A percentile compares a stretch with the other conserved stretches of the same genome.
phyloP scores from a whole-genome alignment of 345 rosid species.

The Arabidopsis thaliana region DNA sequence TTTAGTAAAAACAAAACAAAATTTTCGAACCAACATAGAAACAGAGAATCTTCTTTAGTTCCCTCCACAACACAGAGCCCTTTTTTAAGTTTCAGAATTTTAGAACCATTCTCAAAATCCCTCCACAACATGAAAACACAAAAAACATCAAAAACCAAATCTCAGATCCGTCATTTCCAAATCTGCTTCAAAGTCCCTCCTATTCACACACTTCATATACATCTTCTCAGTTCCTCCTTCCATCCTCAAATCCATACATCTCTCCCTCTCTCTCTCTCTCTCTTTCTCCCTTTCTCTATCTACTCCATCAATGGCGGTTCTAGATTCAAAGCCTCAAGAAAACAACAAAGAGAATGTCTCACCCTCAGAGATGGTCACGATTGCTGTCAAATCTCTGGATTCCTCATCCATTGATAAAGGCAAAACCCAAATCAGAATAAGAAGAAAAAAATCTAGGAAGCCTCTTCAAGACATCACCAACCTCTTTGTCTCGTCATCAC shows the following conservation, averaged over 20 bases:
- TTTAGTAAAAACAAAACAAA: slow-evolving; percentile 2
- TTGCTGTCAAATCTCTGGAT: slow-evolving; percentile 23
- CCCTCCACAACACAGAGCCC: slow-evolving; percentile 43
- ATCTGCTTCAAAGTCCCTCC: slow-evolving; percentile 16
- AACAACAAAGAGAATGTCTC: slow-evolving; percentile 44
- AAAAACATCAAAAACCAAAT: slow-evolving; percentile 29
- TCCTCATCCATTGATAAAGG: slow-evolving; percentile 29
- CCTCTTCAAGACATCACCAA: slow-evolving; percentile 48
- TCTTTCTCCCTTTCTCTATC: neutral
- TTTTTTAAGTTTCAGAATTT: slow-evolving; percentile 11
- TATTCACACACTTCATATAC: slow-evolving; percentile 39
- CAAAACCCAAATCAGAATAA: slow-evolving; percentile 33
- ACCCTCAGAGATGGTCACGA: neutral
- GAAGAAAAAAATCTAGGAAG: slow-evolving; percentile 31
- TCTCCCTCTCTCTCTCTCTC: slow-evolving; percentile 15
- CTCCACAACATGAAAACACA: slow-evolving; percentile 40
- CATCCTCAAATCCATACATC: slow-evolving; percentile 19
- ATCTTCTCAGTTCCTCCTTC: slow-evolving; percentile 21
- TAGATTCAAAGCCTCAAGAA: slow-evolving; percentile 4
- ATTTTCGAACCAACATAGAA: slow-evolving; percentile 25
- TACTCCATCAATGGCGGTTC: slow-evolving; percentile 37
- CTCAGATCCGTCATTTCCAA: slow-evolving; percentile 36
- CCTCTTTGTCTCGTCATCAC: slow-evolving; percentile 36
- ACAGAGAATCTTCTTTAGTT: slow-evolving; percentile 26
- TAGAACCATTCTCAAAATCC: slow-evolving; percentile 37